phyloP scores from a whole-genome alignment of 2,329 filamentous ascomycete genomes.

The Beauveria scarabaeidicola region DNA sequence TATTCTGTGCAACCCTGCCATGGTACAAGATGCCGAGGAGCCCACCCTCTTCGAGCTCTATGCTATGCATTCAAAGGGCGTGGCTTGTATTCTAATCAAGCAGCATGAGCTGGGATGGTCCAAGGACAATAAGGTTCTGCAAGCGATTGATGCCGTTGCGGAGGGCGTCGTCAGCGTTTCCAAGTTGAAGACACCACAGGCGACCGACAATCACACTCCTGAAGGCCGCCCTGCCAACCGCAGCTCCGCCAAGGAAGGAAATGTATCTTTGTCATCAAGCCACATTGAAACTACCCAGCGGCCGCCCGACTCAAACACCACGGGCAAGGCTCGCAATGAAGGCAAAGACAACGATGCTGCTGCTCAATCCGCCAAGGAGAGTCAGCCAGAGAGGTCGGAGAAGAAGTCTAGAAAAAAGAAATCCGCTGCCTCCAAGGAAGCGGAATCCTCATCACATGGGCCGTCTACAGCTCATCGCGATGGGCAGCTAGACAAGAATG shows the following conservation, averaged over 20 bases:
- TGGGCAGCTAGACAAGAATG: slow-evolving; percentile 24
- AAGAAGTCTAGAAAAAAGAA: slow-evolving; percentile 62
- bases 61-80: slow-evolving; percentile 93
- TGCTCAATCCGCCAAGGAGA: slow-evolving; percentile 29
- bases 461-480: slow-evolving; percentile 26
- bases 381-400: slow-evolving; percentile 49
- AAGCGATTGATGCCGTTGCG: slow-evolving; percentile 66
- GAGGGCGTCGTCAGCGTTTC: slow-evolving; percentile 66
- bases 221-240: slow-evolving; percentile 30
- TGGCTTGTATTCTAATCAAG: slow-evolving; percentile 81
- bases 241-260: slow-evolving; percentile 28
- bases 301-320: slow-evolving; percentile 24
- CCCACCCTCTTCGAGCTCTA: slow-evolving; percentile 87
- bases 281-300: slow-evolving; percentile 23
- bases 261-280: slow-evolving; percentile 17
- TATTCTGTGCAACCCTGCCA: slow-evolving; percentile 66
- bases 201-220: slow-evolving; percentile 24
- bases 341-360: slow-evolving; percentile 41
- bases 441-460: slow-evolving; percentile 39
- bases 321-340: slow-evolving; percentile 34
- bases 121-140: slow-evolving; percentile 77
- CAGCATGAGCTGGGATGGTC: slow-evolving; percentile 89
- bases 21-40: slow-evolving; percentile 55
- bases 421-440: slow-evolving; percentile 34
- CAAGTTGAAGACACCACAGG: slow-evolving; percentile 52